Conservation (phyloP, 177 flowering plant species). For the Vitis hybrid region DNA sequence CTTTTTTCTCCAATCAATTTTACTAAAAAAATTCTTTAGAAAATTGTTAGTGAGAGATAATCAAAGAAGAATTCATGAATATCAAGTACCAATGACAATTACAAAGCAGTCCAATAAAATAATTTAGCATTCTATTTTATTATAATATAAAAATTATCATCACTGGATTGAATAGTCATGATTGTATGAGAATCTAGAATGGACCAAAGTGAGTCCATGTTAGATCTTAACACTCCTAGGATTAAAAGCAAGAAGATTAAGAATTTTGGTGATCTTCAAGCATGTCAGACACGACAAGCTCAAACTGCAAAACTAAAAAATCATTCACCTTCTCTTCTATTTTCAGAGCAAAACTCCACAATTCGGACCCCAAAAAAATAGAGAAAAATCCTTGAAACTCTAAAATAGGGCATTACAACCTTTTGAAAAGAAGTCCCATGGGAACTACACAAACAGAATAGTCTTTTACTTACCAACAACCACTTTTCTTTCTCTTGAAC, state of each 20-base stretch:
- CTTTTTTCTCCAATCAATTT: neutral
- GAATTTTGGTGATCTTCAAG: neutral
- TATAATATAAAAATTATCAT: constrained; percentile 71
- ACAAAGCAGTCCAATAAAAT: neutral
- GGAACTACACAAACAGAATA: too few relatives aligned
- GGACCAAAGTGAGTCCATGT: constrained; percentile 87
- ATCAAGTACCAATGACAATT: neutral
- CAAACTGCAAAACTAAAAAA: neutral
- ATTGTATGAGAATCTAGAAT: constrained; percentile 93
- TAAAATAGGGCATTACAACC: too few relatives aligned
- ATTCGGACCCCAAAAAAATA: too few relatives aligned
- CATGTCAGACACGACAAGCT: neutral
- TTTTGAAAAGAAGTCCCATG: too few relatives aligned
- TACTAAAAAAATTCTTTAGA: neutral
- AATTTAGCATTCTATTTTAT: neutral
- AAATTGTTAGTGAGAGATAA: neutral
- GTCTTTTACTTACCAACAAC: too few relatives aligned
- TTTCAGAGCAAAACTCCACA: too few relatives aligned
- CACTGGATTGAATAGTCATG: constrained; percentile 91
- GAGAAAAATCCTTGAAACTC: too few relatives aligned
- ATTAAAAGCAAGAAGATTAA: constrained; percentile 26
- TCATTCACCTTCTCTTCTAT: too few relatives aligned
- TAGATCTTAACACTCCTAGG: constrained; percentile 63
- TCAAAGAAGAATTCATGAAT: neutral
- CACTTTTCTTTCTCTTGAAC: too few relatives aligned